phyloP scores from a whole-genome alignment of 2,329 filamentous ascomycete genomes.

The Penicillium janthinellum region DNA sequence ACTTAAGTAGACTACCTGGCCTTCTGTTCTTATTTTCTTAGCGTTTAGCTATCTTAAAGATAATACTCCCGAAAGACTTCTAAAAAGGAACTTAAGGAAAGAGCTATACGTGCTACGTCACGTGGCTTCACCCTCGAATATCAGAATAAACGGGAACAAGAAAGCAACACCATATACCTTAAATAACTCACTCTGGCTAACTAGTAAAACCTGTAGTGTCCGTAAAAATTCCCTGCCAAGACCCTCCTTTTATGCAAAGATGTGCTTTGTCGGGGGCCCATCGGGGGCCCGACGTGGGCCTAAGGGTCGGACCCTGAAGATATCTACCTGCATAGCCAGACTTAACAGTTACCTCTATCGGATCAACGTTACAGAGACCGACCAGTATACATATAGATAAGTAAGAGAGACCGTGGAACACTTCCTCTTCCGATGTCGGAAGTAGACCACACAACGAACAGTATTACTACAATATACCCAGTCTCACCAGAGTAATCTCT shows the following conservation, averaged over 20 bases:
- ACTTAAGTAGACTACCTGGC: no score
- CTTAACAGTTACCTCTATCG: constrained; percentile 30
- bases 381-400: constrained; percentile 18
- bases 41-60: background rate
- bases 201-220: no score
- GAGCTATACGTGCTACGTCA: constrained; percentile 13
- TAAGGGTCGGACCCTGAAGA: no score
- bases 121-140: constrained; percentile 14
- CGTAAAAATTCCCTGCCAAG: no score
- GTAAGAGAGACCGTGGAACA: constrained; percentile 15
- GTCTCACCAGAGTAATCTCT: constrained; percentile 28
- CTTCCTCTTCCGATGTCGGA: constrained; percentile 20
- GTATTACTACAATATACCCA: constrained; percentile 28
- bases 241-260: no score
- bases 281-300: no score
- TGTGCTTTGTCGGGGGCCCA: no score
- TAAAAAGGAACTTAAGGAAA: constrained; percentile 11
- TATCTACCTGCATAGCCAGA: constrained; percentile 34
- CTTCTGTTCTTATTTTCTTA: background rate
- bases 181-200: constrained; percentile 4
- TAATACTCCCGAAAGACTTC: background rate
- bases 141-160: constrained; percentile 9
- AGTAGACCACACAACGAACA: constrained; percentile 30
- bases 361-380: constrained; percentile 15
- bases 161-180: constrained; percentile 11